These are phyloP conservation scores for Populus davidiana DNA, from an alignment of 345 rosid species.

Conservation along the genomic window DNA sequence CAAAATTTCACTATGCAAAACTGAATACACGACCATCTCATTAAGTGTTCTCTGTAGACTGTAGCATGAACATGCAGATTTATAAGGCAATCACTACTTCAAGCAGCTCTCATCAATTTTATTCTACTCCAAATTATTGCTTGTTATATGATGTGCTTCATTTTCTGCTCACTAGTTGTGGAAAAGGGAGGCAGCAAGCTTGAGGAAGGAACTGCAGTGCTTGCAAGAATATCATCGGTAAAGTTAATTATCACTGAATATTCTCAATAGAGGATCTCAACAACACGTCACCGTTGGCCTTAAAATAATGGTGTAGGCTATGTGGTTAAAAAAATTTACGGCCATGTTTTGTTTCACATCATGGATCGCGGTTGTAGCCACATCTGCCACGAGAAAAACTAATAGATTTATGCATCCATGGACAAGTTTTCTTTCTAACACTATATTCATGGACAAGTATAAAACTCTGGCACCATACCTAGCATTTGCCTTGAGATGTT, in stretches of 20 bases:
- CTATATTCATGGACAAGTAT: background rate
- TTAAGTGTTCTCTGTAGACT: background rate
- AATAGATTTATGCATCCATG: background rate
- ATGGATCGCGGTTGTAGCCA: background rate
- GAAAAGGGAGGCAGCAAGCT: slow-evolving; percentile 68
- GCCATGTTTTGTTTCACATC: background rate
- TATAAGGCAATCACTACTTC: background rate
- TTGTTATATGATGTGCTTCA: background rate
- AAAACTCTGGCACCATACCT: slow-evolving; percentile 1
- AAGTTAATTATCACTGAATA: background rate
- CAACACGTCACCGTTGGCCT: background rate
- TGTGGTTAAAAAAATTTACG: background rate
- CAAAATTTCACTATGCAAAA: background rate
- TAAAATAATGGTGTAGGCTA: background rate
- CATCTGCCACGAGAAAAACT: background rate
- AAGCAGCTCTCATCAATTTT: background rate
- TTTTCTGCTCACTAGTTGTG: slow-evolving; percentile 50
- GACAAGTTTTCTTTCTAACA: background rate
- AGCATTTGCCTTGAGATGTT: background rate
- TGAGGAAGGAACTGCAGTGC: slow-evolving; percentile 62
- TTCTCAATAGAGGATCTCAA: background rate
- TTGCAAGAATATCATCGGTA: slow-evolving; percentile 77
- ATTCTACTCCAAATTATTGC: background rate
- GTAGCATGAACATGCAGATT: background rate
- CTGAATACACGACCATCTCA: background rate